phyloP scores from a whole-genome alignment of 495 filamentous ascomycete genomes.

The Poronia punctata region DNA sequence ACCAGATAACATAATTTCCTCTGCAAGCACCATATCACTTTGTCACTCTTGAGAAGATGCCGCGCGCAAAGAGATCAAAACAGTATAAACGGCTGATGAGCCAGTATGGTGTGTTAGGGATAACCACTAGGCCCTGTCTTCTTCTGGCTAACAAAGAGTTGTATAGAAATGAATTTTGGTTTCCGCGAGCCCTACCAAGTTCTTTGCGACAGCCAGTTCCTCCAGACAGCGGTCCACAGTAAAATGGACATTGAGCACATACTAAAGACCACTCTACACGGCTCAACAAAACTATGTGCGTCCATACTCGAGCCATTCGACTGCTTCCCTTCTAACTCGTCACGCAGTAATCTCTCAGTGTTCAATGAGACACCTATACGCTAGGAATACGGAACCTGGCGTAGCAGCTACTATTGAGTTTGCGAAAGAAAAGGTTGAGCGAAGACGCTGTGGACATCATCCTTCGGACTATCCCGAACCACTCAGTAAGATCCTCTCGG shows the following conservation, averaged over 20 bases:
- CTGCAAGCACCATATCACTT: too few species aligned
- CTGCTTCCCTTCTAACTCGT: slow-evolving; percentile 7
- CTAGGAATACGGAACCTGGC: slow-evolving; percentile 44
- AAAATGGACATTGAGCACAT: slow-evolving; percentile 73
- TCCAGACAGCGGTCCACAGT: slow-evolving; percentile 63
- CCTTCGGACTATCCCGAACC: slow-evolving; percentile 62
- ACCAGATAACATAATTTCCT: too few species aligned
- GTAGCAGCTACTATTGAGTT: slow-evolving; percentile 54
- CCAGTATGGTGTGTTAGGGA: slow-evolving; percentile 53
- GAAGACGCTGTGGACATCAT: slow-evolving; percentile 84
- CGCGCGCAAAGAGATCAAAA: slow-evolving; percentile 82
- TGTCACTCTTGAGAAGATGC: slow-evolving; percentile 62
- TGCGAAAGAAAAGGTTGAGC: slow-evolving; percentile 64
- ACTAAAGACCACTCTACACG: slow-evolving; percentile 68
- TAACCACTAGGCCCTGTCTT: too few species aligned
- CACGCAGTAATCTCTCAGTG: slow-evolving; percentile 40
- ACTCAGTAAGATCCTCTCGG: too few species aligned
- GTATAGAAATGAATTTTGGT: slow-evolving; percentile 53
- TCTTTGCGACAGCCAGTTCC: slow-evolving; percentile 75
- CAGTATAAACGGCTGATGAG: slow-evolving; percentile 96
- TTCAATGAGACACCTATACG: slow-evolving; percentile 65
- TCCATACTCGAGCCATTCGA: not conserved
- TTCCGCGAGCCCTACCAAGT: slow-evolving; percentile 95
- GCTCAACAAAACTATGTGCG: slow-evolving; percentile 77
- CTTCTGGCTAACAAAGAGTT: not conserved